These are phyloP conservation scores for Rachicladosporium sp. DNA, from an alignment of 2,329 filamentous ascomycete genomes.

Conservation along the genomic window DNA sequence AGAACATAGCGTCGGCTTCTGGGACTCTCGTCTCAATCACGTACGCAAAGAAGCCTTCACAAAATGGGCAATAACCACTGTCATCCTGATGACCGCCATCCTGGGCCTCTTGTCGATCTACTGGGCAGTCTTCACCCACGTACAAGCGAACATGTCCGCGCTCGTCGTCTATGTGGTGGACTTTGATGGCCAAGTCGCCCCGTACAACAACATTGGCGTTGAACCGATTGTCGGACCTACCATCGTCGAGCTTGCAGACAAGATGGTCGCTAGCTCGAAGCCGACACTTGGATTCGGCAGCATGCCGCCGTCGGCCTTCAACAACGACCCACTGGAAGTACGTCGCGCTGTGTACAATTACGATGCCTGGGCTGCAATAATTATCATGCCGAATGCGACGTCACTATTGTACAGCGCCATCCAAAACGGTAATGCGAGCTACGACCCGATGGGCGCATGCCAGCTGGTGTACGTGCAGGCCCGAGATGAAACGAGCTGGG, in stretches of 20 bases:
- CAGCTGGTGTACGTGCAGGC: slow-evolving; percentile 45
- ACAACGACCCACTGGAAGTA: slow-evolving; percentile 44
- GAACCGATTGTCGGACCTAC: slow-evolving; percentile 45
- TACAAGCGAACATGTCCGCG: slow-evolving; percentile 36
- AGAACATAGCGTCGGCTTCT: slow-evolving; percentile 30
- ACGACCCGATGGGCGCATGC: slow-evolving; percentile 47
- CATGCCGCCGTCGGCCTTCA: slow-evolving; percentile 38
- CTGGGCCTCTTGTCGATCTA: slow-evolving; percentile 46
- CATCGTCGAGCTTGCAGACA: slow-evolving; percentile 34
- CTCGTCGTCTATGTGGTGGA: slow-evolving; percentile 49
- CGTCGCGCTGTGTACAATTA: slow-evolving; percentile 48
- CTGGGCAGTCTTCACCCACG: slow-evolving; percentile 46
- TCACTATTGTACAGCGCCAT: slow-evolving; percentile 44
- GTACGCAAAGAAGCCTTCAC: slow-evolving; percentile 28
- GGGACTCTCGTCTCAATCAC: slow-evolving; percentile 28
- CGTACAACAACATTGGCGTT: slow-evolving; percentile 34
- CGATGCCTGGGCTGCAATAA: slow-evolving; percentile 47
- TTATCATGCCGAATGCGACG: slow-evolving; percentile 52
- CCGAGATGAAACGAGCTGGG: slow-evolving; percentile 44
- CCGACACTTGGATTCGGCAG: slow-evolving; percentile 40
- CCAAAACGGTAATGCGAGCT: slow-evolving; percentile 42
- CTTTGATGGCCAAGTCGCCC: slow-evolving; percentile 45
- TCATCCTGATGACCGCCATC: slow-evolving; percentile 44
- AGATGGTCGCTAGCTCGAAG: slow-evolving; percentile 28
- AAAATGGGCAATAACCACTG: slow-evolving; percentile 33